Evolutionary conservation across 345 rosid species (phyloP).

Genomic region (Firmiana major): DNA sequence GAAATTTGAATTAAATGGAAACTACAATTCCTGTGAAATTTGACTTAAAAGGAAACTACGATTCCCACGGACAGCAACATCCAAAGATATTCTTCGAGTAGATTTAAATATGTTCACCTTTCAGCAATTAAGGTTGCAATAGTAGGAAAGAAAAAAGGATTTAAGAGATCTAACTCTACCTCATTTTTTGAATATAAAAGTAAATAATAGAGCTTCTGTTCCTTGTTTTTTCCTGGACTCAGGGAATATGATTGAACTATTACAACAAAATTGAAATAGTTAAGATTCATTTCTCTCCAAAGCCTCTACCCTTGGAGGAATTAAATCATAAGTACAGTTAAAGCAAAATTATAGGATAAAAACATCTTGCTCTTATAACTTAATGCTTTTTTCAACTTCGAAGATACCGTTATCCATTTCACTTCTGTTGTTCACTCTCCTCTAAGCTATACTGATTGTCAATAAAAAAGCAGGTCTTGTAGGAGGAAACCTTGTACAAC

Average conservation of each 20-base stretch:
- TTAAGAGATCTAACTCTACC: not conserved
- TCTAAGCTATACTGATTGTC: not conserved
- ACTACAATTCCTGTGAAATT: not conserved
- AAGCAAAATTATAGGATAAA: not conserved
- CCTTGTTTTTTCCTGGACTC: not conserved
- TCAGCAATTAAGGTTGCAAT: not conserved
- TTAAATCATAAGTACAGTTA: not conserved
- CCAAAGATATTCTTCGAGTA: not conserved
- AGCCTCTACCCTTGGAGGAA: not conserved
- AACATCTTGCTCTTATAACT: not conserved
- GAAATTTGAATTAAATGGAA: not conserved
- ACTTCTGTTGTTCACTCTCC: not conserved
- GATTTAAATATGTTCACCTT: not conserved
- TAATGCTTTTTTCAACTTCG: not conserved
- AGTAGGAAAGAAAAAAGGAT: not conserved
- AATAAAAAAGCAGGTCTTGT: not conserved
- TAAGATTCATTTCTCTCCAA: not conserved
- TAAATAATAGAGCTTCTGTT: not conserved
- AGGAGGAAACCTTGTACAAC: not conserved
- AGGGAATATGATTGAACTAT: not conserved
- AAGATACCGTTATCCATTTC: not conserved
- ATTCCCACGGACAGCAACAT: not conserved
- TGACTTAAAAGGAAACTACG: not conserved
- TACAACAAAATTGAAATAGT: not conserved
- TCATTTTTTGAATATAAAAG: no score